phyloP scores from a whole-genome alignment of 2,329 filamentous ascomycete species.

The Aspergillus floridensis region DNA sequence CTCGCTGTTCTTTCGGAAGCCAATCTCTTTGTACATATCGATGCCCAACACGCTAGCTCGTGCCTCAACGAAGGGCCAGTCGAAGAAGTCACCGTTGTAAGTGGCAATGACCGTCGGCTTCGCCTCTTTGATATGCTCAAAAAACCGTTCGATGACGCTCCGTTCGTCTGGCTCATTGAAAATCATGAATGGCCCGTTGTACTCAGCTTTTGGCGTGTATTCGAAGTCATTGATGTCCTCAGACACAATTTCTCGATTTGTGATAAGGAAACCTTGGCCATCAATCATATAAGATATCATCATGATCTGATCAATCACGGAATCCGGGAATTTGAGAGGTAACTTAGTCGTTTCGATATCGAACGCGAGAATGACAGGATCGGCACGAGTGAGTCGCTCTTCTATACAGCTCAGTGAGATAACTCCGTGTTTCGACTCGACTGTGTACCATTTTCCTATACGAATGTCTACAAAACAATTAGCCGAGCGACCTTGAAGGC shows the following conservation, averaged over 20 bases:
- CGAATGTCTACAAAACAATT: conserved; percentile 67
- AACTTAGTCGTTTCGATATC: conserved; percentile 98
- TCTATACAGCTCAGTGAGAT: conserved; percentile 82
- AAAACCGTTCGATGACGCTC: conserved; percentile 82
- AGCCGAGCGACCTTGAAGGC: conserved; percentile 14
- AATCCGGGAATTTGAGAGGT: conserved; percentile 94
- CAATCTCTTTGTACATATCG: conserved; percentile 98
- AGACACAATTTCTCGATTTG: conserved; percentile 94
- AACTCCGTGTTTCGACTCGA: conserved; percentile 88
- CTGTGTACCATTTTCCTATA: conserved; percentile 94
- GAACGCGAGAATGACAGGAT: conserved; percentile 97
- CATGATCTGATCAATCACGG: conserved; percentile 94
- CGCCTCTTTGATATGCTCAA: conserved; percentile 91
- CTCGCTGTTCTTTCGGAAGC: conserved; percentile 90
- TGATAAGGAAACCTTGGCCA: conserved; percentile 95
- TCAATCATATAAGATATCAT: conserved; percentile 99
- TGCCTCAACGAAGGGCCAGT: conserved; percentile 98
- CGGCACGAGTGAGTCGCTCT: conserved; percentile 82
- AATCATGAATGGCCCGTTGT: conserved; percentile 91
- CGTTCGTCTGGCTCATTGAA: conserved; percentile 98
- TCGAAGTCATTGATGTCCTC: conserved; percentile 98
- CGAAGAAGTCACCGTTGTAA: conserved; percentile 99
- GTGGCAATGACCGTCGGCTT: conserved; percentile 95
- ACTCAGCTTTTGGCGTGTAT: conserved; percentile 96
- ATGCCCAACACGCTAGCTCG: conserved; percentile 91